These are phyloP conservation scores for Sugiyamaella neomexicana DNA, from an alignment of 1,139 yeast species.

Conservation along the genomic window DNA sequence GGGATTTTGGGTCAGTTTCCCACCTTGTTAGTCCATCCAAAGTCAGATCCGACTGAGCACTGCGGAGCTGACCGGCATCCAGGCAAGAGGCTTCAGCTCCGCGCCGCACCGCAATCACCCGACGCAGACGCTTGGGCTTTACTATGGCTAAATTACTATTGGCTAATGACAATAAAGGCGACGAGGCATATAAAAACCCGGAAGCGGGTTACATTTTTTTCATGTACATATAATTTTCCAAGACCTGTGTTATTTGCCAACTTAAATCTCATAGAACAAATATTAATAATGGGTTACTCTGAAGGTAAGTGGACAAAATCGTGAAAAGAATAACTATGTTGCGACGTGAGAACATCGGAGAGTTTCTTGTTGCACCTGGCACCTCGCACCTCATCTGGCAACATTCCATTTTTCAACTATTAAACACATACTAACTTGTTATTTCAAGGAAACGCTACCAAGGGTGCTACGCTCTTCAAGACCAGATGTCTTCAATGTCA, in stretches of 20 bases:
- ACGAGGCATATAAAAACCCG: neutral
- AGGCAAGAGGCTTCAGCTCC: neutral
- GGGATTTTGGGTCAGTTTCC: no score
- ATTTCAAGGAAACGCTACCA: constrained; percentile 75
- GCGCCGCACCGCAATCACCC: constrained; percentile 17
- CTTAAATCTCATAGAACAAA: constrained; percentile 3
- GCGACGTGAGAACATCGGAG: no score
- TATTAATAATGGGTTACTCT: constrained; percentile 22
- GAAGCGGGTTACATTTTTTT: constrained; percentile 9
- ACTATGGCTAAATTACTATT: constrained; percentile 16
- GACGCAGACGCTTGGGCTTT: constrained; percentile 2
- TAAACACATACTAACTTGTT: constrained; percentile 8
- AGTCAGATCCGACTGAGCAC: no score
- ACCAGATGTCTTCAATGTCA: constrained; percentile 99
- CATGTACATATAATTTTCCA: constrained; percentile 3
- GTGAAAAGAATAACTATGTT: no score
- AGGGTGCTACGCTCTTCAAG: constrained; percentile 98
- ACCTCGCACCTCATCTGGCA: no score
- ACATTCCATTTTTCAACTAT: no score
- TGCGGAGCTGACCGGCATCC: neutral
- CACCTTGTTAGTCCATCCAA: no score
- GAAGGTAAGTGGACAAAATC: constrained; percentile 24
- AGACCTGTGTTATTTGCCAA: neutral
- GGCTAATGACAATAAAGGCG: neutral
- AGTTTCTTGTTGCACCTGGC: no score